Evolutionary conservation across 2,329 filamentous ascomycete species (phyloP).

Genomic region (Sporothrix luriei): DNA sequence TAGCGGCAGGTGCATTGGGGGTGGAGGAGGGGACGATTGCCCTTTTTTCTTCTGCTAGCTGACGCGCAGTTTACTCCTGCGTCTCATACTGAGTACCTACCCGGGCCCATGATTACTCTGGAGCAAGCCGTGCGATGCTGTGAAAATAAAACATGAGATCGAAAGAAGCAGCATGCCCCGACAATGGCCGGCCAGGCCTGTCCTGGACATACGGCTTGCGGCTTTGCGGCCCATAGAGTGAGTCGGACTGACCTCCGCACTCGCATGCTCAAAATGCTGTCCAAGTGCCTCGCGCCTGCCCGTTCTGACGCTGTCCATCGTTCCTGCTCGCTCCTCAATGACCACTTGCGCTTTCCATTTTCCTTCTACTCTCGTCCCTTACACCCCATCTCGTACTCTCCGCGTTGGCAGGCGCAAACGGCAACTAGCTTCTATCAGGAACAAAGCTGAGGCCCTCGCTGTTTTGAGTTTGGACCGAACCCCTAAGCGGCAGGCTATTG

Average conservation of each 20-base stretch:
- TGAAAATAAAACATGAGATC: neutral
- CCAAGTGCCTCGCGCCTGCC: constrained; percentile 10
- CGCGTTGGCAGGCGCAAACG: neutral
- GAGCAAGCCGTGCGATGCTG: constrained; percentile 20
- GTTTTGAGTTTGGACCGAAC: constrained; percentile 9
- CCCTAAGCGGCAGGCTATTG: neutral
- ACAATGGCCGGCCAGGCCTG: neutral
- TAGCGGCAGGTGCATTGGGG: constrained; percentile 23
- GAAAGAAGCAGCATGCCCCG: neutral
- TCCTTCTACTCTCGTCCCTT: neutral
- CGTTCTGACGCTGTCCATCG: neutral
- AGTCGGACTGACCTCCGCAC: constrained; percentile 18
- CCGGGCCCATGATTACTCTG: constrained; percentile 5
- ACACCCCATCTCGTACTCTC: too few relatives aligned
- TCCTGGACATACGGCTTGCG: neutral
- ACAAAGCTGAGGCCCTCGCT: neutral
- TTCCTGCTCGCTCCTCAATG: neutral
- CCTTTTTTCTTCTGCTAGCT: constrained; percentile 25
- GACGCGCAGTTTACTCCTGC: constrained; percentile 20
- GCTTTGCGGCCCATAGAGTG: constrained; percentile 20
- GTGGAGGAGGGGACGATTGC: constrained; percentile 18
- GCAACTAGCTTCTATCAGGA: neutral
- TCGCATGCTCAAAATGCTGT: constrained; percentile 4
- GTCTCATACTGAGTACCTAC: neutral
- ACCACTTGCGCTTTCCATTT: neutral